Base-by-base conservation (phyloP, 257 asterid genomes). In the Gardenia jasminoides region DNA sequence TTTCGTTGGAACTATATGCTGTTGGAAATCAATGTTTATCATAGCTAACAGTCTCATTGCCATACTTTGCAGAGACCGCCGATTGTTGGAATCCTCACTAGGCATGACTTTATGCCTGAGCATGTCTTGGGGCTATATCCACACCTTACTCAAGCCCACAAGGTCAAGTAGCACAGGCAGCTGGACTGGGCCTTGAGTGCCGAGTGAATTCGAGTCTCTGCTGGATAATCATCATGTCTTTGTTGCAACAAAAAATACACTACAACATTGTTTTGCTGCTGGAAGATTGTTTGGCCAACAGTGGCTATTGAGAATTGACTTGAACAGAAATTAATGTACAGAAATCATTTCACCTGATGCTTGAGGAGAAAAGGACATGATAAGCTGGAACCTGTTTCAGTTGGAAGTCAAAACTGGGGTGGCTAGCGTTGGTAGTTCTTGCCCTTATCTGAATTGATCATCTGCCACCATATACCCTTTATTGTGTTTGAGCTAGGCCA, bases 101-200 rank as follows among this genome's bases (percentile, higher is more conserved):
- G 85, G 85, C 85, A 82, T 61, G 85, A 82, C 76, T 82, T 82
- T 24, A 78, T 82, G 85, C 82, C 76, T 4, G 82, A 82, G 77
- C 85, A 82, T 28, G 56, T 82, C 46, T 59, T 82, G 61, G 85
- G 82, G 33, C 79, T 82, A 12, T 52, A 82, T 64, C 85, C 85
- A 54, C 82, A 82, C 33, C 78, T 74, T 56, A 28, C 73, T 33
- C 28, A 10, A 17, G 65, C 12, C 72, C 72, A 75, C 75, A 82
- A 73, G 26, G 70, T 11, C 31, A 44, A 39, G 19, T 28, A 24
- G 67, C 10, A 15, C 26, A 17, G 64, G 64, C 64, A 46, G 66
- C 65, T 44, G 31, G 52, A 76, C 80, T 62, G 28, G 62, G 44
- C 13, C 79, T 64, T 3, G 3, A 12, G 56, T 24, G n/a, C 2